phyloP scores from a whole-genome alignment of 345 rosid genomes.

The Laguncularia racemosa region DNA sequence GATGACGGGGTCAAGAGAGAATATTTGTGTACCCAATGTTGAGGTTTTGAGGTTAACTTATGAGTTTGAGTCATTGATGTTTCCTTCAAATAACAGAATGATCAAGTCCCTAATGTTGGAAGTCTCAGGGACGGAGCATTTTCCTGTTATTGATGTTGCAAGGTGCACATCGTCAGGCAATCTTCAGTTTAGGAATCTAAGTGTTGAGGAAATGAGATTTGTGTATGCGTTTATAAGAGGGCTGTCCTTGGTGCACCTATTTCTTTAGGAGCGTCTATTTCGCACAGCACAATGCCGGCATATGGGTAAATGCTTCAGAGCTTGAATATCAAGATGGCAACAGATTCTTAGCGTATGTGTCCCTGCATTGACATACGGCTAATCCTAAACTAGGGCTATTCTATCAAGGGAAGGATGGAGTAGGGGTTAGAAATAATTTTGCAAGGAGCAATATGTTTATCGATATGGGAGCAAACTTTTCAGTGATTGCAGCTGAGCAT shows the following conservation, averaged over 20 bases:
- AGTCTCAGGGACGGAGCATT: conserved; percentile 43
- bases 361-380: too few relatives aligned
- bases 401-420: conserved; percentile 12
- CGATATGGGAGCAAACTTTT: conserved; percentile 8
- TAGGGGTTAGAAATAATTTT: conserved; percentile 14
- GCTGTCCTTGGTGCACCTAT: conserved; percentile 47
- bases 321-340: too few relatives aligned
- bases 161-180: conserved; percentile 39
- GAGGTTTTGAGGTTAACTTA: conserved; percentile 56
- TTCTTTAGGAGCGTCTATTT: conserved; percentile 46
- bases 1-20: conserved; percentile 53
- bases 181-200: conserved; percentile 51
- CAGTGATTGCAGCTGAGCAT: too few relatives aligned
- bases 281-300: conserved; percentile 39
- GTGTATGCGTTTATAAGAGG: conserved; percentile 56
- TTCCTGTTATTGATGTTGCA: conserved; percentile 59
- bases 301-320: conserved; percentile 17
- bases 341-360: too few relatives aligned
- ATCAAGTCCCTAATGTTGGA: conserved; percentile 48
- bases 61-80: conserved; percentile 44
- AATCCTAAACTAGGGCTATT: too few relatives aligned
- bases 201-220: conserved; percentile 55
- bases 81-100: conserved; percentile 55
- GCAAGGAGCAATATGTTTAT: conserved; percentile 9
- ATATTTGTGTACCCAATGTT: conserved; percentile 40